A percentile compares a stretch with the other conserved stretches of the same genome.
Conservation (phyloP, 352 stramenopile genomes). For the Phytophthora parvispora region DNA sequence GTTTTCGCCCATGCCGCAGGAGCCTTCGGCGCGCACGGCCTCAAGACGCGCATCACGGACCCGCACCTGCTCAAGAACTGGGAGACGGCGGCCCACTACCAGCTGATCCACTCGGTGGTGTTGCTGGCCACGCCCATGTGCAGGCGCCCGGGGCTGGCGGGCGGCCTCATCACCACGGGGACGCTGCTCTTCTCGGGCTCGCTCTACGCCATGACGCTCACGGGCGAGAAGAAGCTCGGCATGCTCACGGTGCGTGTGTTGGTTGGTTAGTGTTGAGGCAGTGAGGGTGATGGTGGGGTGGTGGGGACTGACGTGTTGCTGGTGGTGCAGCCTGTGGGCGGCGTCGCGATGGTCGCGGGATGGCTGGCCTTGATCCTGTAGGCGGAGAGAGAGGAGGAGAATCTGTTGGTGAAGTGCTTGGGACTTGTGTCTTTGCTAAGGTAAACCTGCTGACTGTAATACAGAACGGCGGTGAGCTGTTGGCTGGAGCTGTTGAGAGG, state of each 20-base stretch:
- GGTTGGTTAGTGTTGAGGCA: not conserved
- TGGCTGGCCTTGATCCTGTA: slow-evolving; percentile 82
- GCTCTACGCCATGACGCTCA: slow-evolving; percentile 84
- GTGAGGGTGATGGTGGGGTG: not conserved
- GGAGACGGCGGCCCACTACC: slow-evolving; percentile 86
- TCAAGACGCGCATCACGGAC: slow-evolving; percentile 76
- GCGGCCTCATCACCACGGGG: slow-evolving; percentile 66
- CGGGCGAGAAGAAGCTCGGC: slow-evolving; percentile 77
- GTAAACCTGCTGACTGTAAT: no score
- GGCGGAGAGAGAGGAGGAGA: not conserved
- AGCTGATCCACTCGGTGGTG: slow-evolving; percentile 83
- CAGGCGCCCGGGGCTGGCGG: slow-evolving; percentile 65
- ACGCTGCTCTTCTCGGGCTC: slow-evolving; percentile 85
- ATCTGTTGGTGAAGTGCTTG: not conserved
- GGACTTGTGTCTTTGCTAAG: no score
- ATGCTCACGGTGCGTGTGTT: slow-evolving; percentile 68
- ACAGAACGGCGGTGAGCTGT: not conserved
- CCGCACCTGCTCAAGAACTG: slow-evolving; percentile 88
- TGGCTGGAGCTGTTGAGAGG: not conserved
- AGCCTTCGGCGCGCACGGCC: slow-evolving; percentile 81
- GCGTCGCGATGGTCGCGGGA: slow-evolving; percentile 72
- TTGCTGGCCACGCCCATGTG: slow-evolving; percentile 75
- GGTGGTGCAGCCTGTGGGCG: slow-evolving; percentile 64
- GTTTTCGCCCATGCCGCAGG: slow-evolving; percentile 40
- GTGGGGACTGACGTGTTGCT: slow-evolving; percentile 15